Evolutionary conservation across 108 stramenopile genomes (phyloP).

Genomic region (Parietichytrium sp.): DNA sequence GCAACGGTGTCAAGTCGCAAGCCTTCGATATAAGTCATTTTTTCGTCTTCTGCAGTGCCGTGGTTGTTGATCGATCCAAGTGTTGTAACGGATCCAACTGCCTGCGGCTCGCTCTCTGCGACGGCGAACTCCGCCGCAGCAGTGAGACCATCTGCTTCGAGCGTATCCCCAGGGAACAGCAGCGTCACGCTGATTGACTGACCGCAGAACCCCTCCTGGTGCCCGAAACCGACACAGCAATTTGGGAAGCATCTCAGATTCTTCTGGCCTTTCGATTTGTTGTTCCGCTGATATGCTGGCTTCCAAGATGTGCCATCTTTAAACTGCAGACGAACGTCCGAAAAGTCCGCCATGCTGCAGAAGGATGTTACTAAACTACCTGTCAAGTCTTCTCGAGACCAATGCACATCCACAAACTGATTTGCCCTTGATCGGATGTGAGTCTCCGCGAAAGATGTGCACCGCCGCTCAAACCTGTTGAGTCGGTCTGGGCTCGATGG

Average conservation of each 20-base stretch:
- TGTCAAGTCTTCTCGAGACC: too few relatives aligned
- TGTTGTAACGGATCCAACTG: not conserved
- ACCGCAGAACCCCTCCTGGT: constrained; percentile 35
- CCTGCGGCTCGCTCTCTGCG: not conserved
- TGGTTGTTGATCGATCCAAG: constrained; percentile 29
- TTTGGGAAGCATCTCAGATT: constrained; percentile 35
- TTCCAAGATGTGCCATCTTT: constrained; percentile 22
- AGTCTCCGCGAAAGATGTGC: too few relatives aligned
- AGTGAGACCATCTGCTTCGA: not conserved
- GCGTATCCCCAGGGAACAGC: not conserved
- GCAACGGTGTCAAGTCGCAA: not conserved
- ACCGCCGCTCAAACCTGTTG: too few relatives aligned
- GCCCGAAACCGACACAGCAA: constrained; percentile 31
- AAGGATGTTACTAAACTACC: too few relatives aligned
- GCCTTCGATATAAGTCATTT: constrained; percentile 20
- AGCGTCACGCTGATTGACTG: constrained; percentile 18
- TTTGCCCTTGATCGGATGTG: too few relatives aligned
- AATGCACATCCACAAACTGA: too few relatives aligned
- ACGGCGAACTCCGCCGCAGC: not conserved
- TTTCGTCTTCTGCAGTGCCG: constrained; percentile 24
- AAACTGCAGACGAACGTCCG: not conserved
- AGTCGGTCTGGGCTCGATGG: too few relatives aligned
- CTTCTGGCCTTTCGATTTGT: constrained; percentile 39
- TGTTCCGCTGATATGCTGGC: constrained; percentile 32
- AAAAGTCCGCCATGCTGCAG: too few relatives aligned